Conservation (phyloP, 345 rosid species). For the Durio zibethinus region DNA sequence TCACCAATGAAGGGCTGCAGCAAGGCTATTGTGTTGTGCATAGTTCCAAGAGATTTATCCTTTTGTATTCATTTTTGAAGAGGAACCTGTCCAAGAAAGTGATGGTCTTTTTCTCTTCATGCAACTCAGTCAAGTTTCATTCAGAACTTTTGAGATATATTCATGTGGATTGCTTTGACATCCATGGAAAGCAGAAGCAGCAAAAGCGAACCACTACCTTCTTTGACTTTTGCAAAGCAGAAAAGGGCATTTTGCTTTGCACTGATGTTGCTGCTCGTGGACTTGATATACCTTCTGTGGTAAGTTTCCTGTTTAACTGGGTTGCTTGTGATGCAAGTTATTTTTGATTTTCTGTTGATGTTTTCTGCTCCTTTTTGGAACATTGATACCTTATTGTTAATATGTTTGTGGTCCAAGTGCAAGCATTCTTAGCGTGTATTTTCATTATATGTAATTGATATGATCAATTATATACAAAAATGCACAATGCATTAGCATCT, state of each 20-base stretch:
- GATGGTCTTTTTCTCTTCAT: conserved; percentile 99
- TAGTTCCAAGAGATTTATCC: conserved; percentile 75
- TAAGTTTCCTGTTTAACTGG: conserved; percentile 22
- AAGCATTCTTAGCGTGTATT: neutral
- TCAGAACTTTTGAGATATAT: conserved; percentile 78
- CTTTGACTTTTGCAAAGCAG: conserved; percentile 87
- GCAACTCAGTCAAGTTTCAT: conserved; percentile 90
- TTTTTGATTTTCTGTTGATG: neutral
- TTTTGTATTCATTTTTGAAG: conserved; percentile 85
- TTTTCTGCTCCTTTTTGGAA: neutral
- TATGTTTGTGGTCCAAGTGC: neutral
- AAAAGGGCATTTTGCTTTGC: conserved; percentile 90
- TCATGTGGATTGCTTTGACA: conserved; percentile 72
- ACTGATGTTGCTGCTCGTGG: conserved; percentile 99
- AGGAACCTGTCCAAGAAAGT: conserved; percentile 85
- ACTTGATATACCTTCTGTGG: conserved; percentile 97
- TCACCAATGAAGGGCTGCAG: conserved; percentile 91
- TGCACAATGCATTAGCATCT: neutral
- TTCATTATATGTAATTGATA: neutral
- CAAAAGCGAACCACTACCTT: conserved; percentile 88
- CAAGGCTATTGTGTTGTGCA: conserved; percentile 94
- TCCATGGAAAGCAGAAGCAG: conserved; percentile 94
- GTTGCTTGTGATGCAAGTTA: neutral
- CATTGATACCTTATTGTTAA: neutral
- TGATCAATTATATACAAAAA: neutral